phyloP scores from a whole-genome alignment of 108 stramenopile species.

The Fragilaria crotonensis region DNA sequence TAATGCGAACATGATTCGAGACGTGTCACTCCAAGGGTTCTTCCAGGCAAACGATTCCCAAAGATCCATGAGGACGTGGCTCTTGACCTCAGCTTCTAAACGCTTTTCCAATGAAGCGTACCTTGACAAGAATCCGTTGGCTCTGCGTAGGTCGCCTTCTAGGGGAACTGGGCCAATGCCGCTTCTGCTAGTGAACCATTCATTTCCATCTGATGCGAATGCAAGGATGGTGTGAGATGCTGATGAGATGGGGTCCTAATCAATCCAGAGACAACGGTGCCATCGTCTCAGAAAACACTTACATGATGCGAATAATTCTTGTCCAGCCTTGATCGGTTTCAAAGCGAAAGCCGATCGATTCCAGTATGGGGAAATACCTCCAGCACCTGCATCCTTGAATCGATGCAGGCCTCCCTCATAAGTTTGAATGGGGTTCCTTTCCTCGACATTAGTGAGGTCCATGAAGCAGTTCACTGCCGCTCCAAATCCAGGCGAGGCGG shows the following conservation, averaged over 20 bases:
- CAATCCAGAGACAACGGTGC: not conserved
- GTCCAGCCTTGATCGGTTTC: slow-evolving; percentile 32
- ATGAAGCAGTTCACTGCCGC: slow-evolving; percentile 22
- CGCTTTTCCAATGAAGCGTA: not conserved
- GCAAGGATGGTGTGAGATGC: no score
- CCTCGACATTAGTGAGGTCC: slow-evolving; percentile 22
- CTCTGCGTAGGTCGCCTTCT: not conserved
- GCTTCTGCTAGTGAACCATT: not conserved
- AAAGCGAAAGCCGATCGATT: slow-evolving; percentile 22
- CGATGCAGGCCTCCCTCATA: slow-evolving; percentile 8
- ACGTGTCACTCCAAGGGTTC: not conserved
- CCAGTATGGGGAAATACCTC: slow-evolving; percentile 26
- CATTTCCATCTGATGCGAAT: slow-evolving; percentile 20
- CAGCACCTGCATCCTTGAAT: slow-evolving; percentile 31
- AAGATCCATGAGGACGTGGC: not conserved
- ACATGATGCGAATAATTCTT: slow-evolving; percentile 33
- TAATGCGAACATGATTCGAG: not conserved
- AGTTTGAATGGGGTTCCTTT: slow-evolving; percentile 1
- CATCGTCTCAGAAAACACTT: not conserved
- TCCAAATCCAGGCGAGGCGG: slow-evolving; percentile 14
- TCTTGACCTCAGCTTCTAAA: not conserved
- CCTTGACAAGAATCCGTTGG: not conserved
- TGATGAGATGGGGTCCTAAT: no score
- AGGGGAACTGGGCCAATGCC: not conserved
- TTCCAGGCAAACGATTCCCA: not conserved